A percentile compares a stretch with the other conserved stretches of the same genome.
Conservation (phyloP, 169 alveolate genomes). For the Plasmodium cynomolgi region DNA sequence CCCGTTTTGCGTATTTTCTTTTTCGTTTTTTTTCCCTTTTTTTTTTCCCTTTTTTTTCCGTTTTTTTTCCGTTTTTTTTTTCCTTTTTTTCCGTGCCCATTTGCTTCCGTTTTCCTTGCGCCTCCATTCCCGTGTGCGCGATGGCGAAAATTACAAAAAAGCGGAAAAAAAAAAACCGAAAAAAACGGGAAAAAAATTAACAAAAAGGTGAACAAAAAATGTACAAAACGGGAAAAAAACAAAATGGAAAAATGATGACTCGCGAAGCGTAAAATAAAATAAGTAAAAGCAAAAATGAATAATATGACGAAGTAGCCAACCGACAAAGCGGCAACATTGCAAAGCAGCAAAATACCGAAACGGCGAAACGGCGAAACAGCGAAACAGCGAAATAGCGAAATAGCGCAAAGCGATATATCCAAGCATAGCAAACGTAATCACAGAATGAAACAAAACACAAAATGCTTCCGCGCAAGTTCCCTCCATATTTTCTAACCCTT, state of each 20-base stretch:
- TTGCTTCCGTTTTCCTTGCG: neutral
- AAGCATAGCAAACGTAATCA: neutral
- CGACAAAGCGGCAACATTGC: neutral
- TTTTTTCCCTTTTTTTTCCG: neutral
- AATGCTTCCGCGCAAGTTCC: neutral
- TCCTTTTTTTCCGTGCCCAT: neutral
- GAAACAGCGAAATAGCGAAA: neutral
- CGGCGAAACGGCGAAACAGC: neutral
- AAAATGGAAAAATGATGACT: neutral
- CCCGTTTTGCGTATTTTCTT: neutral
- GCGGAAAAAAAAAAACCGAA: neutral
- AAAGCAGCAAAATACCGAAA: neutral
- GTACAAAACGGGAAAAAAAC: neutral
- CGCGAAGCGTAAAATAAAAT: neutral
- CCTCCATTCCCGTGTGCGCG: neutral
- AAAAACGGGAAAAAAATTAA: neutral
- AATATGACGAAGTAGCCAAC: neutral
- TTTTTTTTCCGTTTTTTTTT: neutral
- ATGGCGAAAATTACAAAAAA: neutral
- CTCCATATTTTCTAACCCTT: neutral
- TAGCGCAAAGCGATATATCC: neutral
- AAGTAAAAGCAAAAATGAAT: neutral
- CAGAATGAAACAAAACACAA: neutral
- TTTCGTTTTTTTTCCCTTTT: neutral
- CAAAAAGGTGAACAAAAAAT: neutral